These are phyloP conservation scores for Endoconidiophora laricicola DNA, from an alignment of 2,329 filamentous ascomycete species.

Conservation along the genomic window DNA sequence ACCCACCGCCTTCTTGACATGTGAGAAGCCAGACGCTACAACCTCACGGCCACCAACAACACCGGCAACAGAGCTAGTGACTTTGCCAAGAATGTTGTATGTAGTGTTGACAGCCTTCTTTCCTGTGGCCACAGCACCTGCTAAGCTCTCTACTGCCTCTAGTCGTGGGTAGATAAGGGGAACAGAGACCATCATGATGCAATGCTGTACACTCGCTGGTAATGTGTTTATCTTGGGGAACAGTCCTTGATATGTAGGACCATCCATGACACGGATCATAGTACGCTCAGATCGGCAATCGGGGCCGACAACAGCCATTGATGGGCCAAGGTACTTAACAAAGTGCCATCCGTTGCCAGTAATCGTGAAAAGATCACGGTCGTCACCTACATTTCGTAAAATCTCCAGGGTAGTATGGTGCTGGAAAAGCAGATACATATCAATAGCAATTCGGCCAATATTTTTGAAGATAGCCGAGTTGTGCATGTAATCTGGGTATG, in stretches of 20 bases:
- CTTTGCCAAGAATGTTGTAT: constrained; percentile 90
- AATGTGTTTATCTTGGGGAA: constrained; percentile 90
- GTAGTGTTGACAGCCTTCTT: constrained; percentile 95
- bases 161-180: constrained; percentile 81
- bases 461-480: constrained; percentile 96
- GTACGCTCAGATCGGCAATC: constrained; percentile 88
- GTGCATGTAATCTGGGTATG: constrained; percentile 97
- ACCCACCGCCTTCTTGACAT: constrained; percentile 90
- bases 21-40: constrained; percentile 80
- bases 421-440: constrained; percentile 97
- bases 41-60: constrained; percentile 90
- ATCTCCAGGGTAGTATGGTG: constrained; percentile 94
- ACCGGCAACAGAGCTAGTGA: constrained; percentile 85
- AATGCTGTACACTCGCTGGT: constrained; percentile 87
- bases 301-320: constrained; percentile 73
- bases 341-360: constrained; percentile 98
- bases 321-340: constrained; percentile 86
- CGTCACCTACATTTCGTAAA: constrained; percentile 71
- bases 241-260: constrained; percentile 89
- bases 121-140: constrained; percentile 78
- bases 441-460: constrained; percentile 83
- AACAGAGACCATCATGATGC: constrained; percentile 87
- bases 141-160: constrained; percentile 80
- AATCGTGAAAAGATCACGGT: constrained; percentile 86
- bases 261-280: constrained; percentile 81